These are phyloP conservation scores for Corchorus olitorius DNA, from an alignment of 345 rosid species.

Conservation along the genomic window DNA sequence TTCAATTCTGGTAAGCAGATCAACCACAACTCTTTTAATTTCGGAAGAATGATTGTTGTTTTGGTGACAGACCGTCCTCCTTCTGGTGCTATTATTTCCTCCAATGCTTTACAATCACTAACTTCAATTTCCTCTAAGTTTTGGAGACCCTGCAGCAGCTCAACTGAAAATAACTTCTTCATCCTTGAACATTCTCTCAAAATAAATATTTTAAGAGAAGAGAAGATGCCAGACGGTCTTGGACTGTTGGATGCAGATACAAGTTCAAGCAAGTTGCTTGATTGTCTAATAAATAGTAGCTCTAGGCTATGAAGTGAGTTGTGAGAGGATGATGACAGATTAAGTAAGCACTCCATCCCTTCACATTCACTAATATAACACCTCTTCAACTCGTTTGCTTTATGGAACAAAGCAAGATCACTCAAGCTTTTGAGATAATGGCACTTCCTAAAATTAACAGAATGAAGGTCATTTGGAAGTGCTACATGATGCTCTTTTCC, in stretches of 20 bases:
- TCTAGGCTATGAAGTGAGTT: background rate
- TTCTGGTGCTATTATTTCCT: slow-evolving; percentile 11
- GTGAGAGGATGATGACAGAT: background rate
- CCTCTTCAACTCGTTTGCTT: background rate
- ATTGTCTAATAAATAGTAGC: no score
- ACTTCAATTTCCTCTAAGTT: slow-evolving; percentile 9
- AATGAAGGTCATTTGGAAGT: background rate
- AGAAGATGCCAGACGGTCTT: background rate
- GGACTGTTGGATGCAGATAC: background rate
- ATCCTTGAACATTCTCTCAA: background rate
- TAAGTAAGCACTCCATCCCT: background rate
- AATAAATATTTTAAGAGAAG: background rate
- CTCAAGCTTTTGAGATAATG: background rate
- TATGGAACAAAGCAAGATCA: background rate
- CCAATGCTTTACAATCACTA: background rate
- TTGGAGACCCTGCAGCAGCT: slow-evolving; percentile 6
- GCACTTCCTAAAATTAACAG: background rate
- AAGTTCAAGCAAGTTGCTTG: background rate
- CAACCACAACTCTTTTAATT: background rate
- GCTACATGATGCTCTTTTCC: background rate
- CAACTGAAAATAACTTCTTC: background rate
- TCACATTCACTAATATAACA: background rate
- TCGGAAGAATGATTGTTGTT: background rate
- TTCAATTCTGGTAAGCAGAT: background rate
- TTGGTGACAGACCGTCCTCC: background rate